Evolutionary conservation across 1,139 yeast species (phyloP).

Genomic region (Hanseniaspora gamundiae): DNA sequence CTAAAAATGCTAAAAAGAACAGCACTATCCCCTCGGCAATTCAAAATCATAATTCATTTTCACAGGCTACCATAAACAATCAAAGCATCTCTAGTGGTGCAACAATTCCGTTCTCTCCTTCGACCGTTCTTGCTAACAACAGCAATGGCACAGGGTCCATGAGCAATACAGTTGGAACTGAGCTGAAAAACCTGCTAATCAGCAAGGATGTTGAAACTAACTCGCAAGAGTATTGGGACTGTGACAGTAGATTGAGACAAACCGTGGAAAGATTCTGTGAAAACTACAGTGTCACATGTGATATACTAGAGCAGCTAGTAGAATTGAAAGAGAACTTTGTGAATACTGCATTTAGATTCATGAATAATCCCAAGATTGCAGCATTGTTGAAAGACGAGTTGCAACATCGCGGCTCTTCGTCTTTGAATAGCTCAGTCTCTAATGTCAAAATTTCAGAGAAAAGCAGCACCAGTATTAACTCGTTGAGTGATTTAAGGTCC

Average conservation of each 20-base stretch:
- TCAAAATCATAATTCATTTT: not conserved
- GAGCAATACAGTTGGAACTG: constrained; percentile 6
- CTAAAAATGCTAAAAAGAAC: not conserved
- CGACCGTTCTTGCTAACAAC: too few species aligned
- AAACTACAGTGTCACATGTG: constrained; percentile 33
- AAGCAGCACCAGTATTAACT: not conserved
- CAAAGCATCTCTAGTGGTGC: not conserved
- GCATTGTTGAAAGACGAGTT: constrained; percentile 45
- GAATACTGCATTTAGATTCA: constrained; percentile 63
- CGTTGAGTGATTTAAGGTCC: not conserved
- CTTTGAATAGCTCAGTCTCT: not conserved
- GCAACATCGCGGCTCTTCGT: not conserved
- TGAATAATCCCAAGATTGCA: constrained; percentile 60
- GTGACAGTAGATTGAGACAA: constrained; percentile 34
- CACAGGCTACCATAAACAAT: not conserved
- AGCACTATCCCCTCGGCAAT: not conserved
- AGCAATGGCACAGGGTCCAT: not conserved
- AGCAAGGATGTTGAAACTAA: constrained; percentile 36
- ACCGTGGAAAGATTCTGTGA: constrained; percentile 37
- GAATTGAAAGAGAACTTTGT: constrained; percentile 60
- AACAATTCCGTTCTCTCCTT: too few species aligned
- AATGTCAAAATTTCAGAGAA: not conserved
- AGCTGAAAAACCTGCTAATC: constrained; percentile 34
- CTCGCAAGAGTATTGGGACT: constrained; percentile 36
- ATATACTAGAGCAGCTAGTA: constrained; percentile 43